Conservation (phyloP, 2,329 filamentous ascomycete species). For the Microsporum ferrugineum region DNA sequence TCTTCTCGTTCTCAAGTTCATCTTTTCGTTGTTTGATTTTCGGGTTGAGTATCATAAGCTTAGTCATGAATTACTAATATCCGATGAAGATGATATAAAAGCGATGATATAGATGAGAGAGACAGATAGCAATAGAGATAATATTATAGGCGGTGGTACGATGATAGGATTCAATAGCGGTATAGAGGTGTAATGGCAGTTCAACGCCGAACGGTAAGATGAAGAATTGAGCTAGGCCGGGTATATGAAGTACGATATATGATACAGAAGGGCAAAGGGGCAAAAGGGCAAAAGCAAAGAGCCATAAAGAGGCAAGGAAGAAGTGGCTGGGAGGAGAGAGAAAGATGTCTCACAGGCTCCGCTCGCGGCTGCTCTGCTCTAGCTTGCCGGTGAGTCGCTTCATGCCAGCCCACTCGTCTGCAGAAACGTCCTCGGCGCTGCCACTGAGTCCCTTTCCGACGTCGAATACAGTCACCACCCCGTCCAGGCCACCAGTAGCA, state of each 20-base stretch:
- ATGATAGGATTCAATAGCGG: background rate
- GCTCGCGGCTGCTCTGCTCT: conserved; percentile 41
- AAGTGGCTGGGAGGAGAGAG: background rate
- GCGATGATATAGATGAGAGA: background rate
- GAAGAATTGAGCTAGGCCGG: background rate
- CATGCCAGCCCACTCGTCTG: conserved; percentile 85
- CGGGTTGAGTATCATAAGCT: background rate
- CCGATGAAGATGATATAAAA: background rate
- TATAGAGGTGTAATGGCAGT: too few relatives aligned
- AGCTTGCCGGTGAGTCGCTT: conserved; percentile 76
- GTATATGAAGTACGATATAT: conserved; percentile 3
- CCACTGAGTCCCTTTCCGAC: conserved; percentile 62
- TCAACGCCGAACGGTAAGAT: background rate
- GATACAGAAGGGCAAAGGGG: background rate
- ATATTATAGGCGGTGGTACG: background rate
- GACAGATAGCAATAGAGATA: background rate
- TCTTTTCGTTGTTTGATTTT: background rate
- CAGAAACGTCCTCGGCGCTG: conserved; percentile 69
- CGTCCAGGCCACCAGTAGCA: conserved; percentile 85
- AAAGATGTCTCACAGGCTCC: background rate
- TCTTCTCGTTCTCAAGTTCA: background rate
- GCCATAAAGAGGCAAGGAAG: background rate
- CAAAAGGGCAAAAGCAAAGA: background rate
- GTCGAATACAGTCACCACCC: conserved; percentile 83
- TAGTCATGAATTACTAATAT: background rate